Percentiles rank a stretch among this genome's conserved stretches.
Conservation (phyloP, 805 yeast genomes). For the Phaffomyces thermotolerans region DNA sequence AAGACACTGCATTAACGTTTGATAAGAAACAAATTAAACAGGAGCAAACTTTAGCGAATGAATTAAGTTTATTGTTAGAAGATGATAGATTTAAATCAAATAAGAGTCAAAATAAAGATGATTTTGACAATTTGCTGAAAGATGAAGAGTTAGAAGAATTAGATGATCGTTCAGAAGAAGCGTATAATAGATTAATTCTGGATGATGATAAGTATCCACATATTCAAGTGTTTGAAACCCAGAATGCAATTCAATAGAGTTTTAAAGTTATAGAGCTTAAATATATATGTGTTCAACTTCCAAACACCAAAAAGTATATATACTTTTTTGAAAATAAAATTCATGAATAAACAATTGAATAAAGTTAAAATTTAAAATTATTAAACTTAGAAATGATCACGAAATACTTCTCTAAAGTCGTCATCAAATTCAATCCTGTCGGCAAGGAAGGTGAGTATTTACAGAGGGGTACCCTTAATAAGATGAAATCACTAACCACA, state of each 20-base stretch:
- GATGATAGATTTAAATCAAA: slow-evolving; percentile 32
- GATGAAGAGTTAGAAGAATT: slow-evolving; percentile 42
- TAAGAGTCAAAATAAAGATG: slow-evolving; percentile 15
- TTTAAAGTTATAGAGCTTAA: too few relatives aligned
- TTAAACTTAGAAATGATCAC: slow-evolving; percentile 58
- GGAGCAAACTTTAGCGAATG: slow-evolving; percentile 30
- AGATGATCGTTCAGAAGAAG: slow-evolving; percentile 38
- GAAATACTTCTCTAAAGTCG: slow-evolving; percentile 74
- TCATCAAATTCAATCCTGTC: slow-evolving; percentile 74
- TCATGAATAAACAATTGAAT: not conserved
- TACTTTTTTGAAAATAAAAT: not conserved
- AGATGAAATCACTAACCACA: not conserved
- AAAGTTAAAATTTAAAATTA: too few relatives aligned
- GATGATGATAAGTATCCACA: slow-evolving; percentile 26
- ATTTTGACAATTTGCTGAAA: slow-evolving; percentile 14
- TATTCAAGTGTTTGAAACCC: slow-evolving; percentile 33
- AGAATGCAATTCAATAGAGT: slow-evolving; percentile 17
- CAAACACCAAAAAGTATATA: too few relatives aligned
- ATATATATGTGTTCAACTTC: too few relatives aligned
- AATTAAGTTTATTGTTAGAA: slow-evolving; percentile 33
- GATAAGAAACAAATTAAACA: slow-evolving; percentile 17
- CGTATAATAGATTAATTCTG: slow-evolving; percentile 29
- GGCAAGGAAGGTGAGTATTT: slow-evolving; percentile 46
- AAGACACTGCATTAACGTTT: slow-evolving; percentile 20
- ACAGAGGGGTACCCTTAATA: too few relatives aligned